Percentiles rank a stretch among this genome's conserved stretches.
Evolutionary conservation across 306 rosid genomes (phyloP).

Genomic region (Sphenostylis stenocarpa): DNA sequence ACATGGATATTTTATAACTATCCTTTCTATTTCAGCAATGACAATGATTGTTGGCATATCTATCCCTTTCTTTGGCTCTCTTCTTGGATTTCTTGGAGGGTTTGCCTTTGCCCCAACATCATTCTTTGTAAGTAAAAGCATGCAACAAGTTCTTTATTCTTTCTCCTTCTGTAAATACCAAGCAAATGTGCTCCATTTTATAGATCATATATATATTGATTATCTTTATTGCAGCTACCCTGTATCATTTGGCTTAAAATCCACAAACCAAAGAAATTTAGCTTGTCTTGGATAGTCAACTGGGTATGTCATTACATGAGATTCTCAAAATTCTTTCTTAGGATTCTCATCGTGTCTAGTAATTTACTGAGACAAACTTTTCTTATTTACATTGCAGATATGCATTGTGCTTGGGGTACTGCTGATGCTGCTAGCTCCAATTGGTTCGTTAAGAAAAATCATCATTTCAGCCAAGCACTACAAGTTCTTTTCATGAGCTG

Average conservation of each 20-base stretch:
- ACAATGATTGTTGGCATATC: conserved; percentile 64
- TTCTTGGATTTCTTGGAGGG: conserved; percentile 81
- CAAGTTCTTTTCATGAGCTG: conserved; percentile 64
- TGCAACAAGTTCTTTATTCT: not conserved
- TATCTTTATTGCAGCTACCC: conserved; percentile 59
- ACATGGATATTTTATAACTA: not conserved
- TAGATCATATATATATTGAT: not conserved
- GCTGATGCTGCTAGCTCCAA: conserved; percentile 74
- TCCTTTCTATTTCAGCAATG: conserved; percentile 41
- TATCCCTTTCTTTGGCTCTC: conserved; percentile 78
- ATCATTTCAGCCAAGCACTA: conserved; percentile 52
- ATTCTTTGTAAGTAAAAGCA: conserved; percentile 59
- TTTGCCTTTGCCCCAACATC: conserved; percentile 90
- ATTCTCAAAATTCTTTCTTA: not conserved
- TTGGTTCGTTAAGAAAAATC: conserved; percentile 65
- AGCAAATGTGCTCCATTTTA: not conserved
- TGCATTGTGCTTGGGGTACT: conserved; percentile 68
- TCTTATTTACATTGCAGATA: conserved; percentile 36
- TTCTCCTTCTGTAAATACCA: not conserved
- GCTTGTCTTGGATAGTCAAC: conserved; percentile 64
- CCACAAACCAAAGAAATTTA: conserved; percentile 69
- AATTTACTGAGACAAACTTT: not conserved
- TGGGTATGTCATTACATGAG: conserved; percentile 57
- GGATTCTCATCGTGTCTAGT: not conserved
- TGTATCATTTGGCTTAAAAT: conserved; percentile 78